Base-by-base conservation (phyloP, 305 asterid genomes). In the Plantago coronopus region DNA sequence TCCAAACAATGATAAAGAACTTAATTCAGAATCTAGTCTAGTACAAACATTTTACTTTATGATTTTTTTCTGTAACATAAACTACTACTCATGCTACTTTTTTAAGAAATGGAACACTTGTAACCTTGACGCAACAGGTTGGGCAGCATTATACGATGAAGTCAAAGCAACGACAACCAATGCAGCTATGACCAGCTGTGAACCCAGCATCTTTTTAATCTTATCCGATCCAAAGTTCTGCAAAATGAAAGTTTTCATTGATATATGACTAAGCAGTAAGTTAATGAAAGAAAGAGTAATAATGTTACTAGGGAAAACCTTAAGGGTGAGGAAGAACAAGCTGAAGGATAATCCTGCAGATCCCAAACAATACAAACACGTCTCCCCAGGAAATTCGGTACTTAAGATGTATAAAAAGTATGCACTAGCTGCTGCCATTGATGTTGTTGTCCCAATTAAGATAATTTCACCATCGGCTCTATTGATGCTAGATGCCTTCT, bases 361-460 rank as follows among this genome's bases (percentile, higher is more conserved):
- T 25, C 84, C 70, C 71, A 86, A 77, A 79, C 98, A 91, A 72
- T 91, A 91, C 19, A 82, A 48, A 71, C 98, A 91, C 20, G 79
- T 63, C 72, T 86, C 95, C 59, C 91, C 96, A 47, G 81, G 44
- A 77, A 91, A 91, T 64, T 82, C 73, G 20, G 94, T 81, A 72
- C 69, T 79, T 64, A 91, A 81, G 58, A 91, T 85, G 81, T 88
- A 91, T 77, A 91, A 78, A 72, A 91, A 91, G 75, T 91, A 88
- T 56, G 91, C 79, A 78, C 98, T 86, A 43, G 98, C 89, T 59
- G 78, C 95, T 17, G 94, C 95, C 98, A 91, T 86, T 40, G 98
- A 81, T 59, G 96, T 81, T 49, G 89, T 86, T 45, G 78, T 72
- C 64, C 91, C 83, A 68, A 78, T 78, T 69, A 91, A 78, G 71